A percentile compares a stretch with the other conserved stretches of the same genome.
phyloP scores from a whole-genome alignment of 169 alveolate genomes.

The Condylostoma magnum region DNA sequence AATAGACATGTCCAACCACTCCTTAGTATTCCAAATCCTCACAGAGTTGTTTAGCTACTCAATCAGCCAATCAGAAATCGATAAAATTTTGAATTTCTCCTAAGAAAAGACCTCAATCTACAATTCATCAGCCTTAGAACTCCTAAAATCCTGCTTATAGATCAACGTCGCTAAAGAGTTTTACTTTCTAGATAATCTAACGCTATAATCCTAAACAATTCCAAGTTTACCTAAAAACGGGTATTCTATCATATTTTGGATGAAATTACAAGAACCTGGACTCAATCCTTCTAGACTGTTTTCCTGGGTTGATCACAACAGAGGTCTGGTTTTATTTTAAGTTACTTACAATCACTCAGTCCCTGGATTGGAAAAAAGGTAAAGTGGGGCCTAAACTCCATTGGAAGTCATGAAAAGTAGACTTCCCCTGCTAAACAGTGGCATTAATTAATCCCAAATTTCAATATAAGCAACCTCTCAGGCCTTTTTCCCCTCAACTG shows the following conservation, averaged over 20 bases:
- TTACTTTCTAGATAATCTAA: neutral
- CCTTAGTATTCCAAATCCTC: no score
- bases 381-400: no score
- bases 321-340: conserved; percentile 15
- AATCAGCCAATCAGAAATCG: conserved; percentile 9
- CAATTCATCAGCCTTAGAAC: neutral
- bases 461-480: conserved; percentile 6
- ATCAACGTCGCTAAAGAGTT: neutral
- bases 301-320: conserved; percentile 28
- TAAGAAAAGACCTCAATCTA: no score
- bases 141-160: neutral
- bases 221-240: conserved; percentile 11
- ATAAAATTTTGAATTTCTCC: neutral
- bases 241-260: conserved; percentile 17
- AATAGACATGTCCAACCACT: no score
- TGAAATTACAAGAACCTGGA: neutral
- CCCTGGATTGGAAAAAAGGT: no score
- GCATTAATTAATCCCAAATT: no score
- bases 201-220: neutral
- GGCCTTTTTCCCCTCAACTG: conserved; percentile 21
- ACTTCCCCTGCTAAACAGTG: no score
- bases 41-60: conserved; percentile 1
- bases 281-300: no score
- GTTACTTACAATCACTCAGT: neutral
- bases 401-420: no score